A percentile compares a stretch with the other conserved stretches of the same genome.
These are phyloP conservation scores for Zizania palustris DNA, from an alignment of 202 grass and related monocot genomes.

Conservation along the genomic window DNA sequence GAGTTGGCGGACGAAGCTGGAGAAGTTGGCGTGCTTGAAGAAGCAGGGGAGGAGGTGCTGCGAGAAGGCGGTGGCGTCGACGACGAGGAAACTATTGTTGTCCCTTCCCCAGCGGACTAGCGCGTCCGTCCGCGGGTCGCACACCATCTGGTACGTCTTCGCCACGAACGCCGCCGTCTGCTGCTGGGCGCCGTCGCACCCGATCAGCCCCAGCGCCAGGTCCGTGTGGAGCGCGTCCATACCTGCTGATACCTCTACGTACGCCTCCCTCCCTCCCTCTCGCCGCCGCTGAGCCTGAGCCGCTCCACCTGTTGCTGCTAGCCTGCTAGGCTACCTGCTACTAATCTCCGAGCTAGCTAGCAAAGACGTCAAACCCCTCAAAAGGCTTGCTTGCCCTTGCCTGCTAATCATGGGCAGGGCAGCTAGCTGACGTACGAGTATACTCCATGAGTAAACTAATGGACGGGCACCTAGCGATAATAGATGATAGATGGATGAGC, in stretches of 20 bases:
- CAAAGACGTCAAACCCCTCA: conserved; percentile 40
- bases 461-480: not conserved
- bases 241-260: not conserved
- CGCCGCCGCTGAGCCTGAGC: too few species aligned
- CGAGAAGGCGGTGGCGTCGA: conserved; percentile 60
- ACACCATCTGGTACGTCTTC: conserved; percentile 85
- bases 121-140: conserved; percentile 60
- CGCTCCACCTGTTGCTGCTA: too few species aligned
- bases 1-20: conserved; percentile 75
- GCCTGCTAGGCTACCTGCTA: too few species aligned
- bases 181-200: not conserved
- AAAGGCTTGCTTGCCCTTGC: conserved; percentile 22
- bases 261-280: too few species aligned
- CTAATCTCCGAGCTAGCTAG: not conserved
- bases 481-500: too few species aligned
- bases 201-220: conserved; percentile 57
- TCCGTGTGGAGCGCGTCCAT: conserved; percentile 57
- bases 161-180: conserved; percentile 67
- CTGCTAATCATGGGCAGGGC: conserved; percentile 21
- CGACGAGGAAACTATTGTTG: conserved; percentile 71
- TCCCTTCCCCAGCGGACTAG: conserved; percentile 56
- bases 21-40: conserved; percentile 86
- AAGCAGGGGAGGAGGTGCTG: conserved; percentile 65
- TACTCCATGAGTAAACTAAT: conserved; percentile 38
- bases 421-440: not conserved